Conservation (phyloP, 108 stramenopile genomes). For the Skeletonema marinoi region DNA sequence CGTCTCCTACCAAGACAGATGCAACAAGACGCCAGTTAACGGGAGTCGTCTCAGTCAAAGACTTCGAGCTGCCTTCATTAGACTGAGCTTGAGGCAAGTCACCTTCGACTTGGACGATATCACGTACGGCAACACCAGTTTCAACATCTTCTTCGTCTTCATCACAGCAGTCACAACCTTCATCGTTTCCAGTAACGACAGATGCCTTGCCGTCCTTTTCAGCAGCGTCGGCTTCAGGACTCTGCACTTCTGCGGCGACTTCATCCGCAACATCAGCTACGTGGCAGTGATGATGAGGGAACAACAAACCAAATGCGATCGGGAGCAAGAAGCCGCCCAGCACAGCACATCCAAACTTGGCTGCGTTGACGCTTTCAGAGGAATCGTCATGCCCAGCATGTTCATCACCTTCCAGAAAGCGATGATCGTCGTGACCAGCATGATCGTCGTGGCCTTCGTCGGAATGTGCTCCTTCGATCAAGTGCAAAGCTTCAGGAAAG, state of each 20-base stretch:
- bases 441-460: neutral
- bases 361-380: neutral
- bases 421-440: too few relatives aligned
- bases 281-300: neutral
- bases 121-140: too few relatives aligned
- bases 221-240: neutral
- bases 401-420: neutral
- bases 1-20: constrained; percentile 15
- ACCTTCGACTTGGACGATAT: too few relatives aligned
- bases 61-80: too few relatives aligned
- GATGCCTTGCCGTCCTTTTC: too few relatives aligned
- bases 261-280: neutral
- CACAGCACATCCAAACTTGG: constrained; percentile 1
- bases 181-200: too few relatives aligned
- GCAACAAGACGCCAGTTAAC: neutral
- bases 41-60: too few relatives aligned
- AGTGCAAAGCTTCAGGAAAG: constrained; percentile 7
- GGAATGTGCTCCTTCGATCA: neutral
- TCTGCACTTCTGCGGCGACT: neutral
- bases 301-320: neutral
- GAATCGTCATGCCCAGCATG: neutral
- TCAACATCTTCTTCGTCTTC: too few relatives aligned
- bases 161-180: too few relatives aligned
- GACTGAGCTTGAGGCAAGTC: too few relatives aligned
- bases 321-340: constrained; percentile 7